These are phyloP conservation scores for Thermothelomyces thermophilus DNA, from an alignment of 2,329 filamentous ascomycete species.

Conservation along the genomic window DNA sequence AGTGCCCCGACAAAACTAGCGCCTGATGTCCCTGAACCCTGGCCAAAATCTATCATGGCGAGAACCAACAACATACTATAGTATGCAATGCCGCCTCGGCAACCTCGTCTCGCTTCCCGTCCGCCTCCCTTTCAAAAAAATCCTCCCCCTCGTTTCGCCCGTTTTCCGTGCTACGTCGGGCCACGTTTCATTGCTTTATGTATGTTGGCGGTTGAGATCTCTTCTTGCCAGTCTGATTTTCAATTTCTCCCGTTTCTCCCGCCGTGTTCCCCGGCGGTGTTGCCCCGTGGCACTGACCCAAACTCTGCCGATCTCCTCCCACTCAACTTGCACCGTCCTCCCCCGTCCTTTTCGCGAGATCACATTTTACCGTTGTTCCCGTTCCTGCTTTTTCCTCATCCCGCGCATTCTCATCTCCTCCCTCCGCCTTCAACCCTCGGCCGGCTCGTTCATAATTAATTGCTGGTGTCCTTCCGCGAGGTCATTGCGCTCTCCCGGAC, in stretches of 20 bases:
- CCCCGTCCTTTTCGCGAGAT: background rate
- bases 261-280: constrained; percentile 8
- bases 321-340: background rate
- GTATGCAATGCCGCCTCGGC: background rate
- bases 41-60: background rate
- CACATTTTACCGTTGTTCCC: background rate
- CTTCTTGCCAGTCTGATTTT: constrained; percentile 3
- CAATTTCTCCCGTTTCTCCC: background rate
- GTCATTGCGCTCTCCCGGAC: constrained; percentile 1
- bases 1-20: too few relatives aligned
- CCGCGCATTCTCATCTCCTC: background rate
- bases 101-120: background rate
- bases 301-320: constrained; percentile 9
- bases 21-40: background rate
- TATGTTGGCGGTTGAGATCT: constrained; percentile 5
- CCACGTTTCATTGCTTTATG: constrained; percentile 14
- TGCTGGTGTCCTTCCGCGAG: background rate
- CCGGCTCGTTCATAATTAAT: background rate
- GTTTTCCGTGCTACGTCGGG: background rate
- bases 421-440: background rate
- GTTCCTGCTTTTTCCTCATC: background rate
- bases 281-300: constrained; percentile 9
- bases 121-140: background rate
- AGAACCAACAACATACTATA: background rate
- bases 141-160: constrained; percentile 13